Base-by-base conservation (phyloP, 1,284 basidiomycete species). In the Apiotrichum brassicae region DNA sequence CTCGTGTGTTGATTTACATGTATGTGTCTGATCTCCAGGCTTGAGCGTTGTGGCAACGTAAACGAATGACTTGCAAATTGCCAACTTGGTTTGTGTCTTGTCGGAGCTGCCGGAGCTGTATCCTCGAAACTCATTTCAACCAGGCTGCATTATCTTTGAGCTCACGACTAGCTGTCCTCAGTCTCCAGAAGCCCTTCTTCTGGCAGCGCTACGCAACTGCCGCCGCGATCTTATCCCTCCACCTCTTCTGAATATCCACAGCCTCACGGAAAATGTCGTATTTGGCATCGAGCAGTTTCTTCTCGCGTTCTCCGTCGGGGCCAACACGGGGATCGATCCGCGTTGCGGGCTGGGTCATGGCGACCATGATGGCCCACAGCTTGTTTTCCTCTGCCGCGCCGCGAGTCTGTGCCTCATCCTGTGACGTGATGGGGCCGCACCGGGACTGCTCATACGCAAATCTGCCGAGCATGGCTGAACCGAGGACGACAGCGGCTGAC, bases 301-400 rank as follows among this genome's bases (percentile, higher is more conserved):
- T 81, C 72, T 87, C 85, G 34, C 53, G 58, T 13, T 56, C 55
- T 20, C 79, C 77, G 25, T 57, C 48, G 9, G 53, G 30, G 25
- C 79, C 77, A 20, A 81, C 79, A 20, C 78, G 73, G 13, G 93
- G 87, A n/a, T 76, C 72, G 32, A 98, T 78, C 42, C 85, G 77
- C 11, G 79, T 82, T 1, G 87, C 94, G 0, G 84, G 77, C 43
- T 86, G 86, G 11, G 92, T 95, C 93, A 97, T 97, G 61, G 88
- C 84, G 35, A 86, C 90, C 94, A 98, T 98, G 59, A 94, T 85
- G 43, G 84, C 78, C 94, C 94, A 98, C 56, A 97, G 76, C 56
- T 77, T 76, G 58, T 84, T 79, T 32, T 82, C 82, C 60, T 84
- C 80, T 52, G 78, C 76, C 53, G 78, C 76, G 36, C 75, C 77